Base-by-base conservation (phyloP, 192 early-diverging fungal genomes). In the Gigaspora rosea region DNA sequence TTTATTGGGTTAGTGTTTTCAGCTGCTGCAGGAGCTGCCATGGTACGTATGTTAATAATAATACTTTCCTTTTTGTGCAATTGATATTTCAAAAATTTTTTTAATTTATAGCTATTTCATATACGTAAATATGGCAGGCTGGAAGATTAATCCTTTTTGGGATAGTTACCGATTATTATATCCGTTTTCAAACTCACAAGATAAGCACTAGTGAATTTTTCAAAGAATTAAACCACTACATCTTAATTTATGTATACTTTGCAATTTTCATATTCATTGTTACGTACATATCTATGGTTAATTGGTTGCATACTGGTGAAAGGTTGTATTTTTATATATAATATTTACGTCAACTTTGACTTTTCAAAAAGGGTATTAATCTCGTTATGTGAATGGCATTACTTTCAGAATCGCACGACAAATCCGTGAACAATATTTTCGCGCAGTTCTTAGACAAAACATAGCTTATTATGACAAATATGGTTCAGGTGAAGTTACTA, bases 381-480 rank as follows among this genome's bases (percentile, higher is more conserved):
- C n/a, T 5, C 5, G 2, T 41, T 5, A 41, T 41, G 36, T 41
- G 36, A 41, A 3, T 41, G 5, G 2, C 5, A 5, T 41, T n/a
- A n/a, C 5, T n/a, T 41, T 41, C 36, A 41, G 36, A 41, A 41
- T 41, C 36, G 5, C 36, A 5, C 36, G 36, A 41, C 36, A 41
- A 41, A 41, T 95, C 64, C 86, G 95, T 20, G 84, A 91, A 73
- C 58, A 56, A 27, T 96, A 95, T 71, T 86, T 94, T 46, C 79
- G 82, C 16, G 78, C 92, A 3, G 89, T 96, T 71, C 84, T 97
- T 59, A 86, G 92, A 54, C 95, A 96, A 81, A 90, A 96, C 22
- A 88, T 93, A 61, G 88, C n/a, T n/a, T n/a, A n/a, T n/a, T n/a
- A n/a, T n/a, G n/a, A n/a, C n/a, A n/a, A n/a, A n/a, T n/a, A n/a